Percentiles rank a stretch among this genome's conserved stretches.
Conservation (phyloP, 2,329 filamentous ascomycete genomes). For the Sporothrix sp. region DNA sequence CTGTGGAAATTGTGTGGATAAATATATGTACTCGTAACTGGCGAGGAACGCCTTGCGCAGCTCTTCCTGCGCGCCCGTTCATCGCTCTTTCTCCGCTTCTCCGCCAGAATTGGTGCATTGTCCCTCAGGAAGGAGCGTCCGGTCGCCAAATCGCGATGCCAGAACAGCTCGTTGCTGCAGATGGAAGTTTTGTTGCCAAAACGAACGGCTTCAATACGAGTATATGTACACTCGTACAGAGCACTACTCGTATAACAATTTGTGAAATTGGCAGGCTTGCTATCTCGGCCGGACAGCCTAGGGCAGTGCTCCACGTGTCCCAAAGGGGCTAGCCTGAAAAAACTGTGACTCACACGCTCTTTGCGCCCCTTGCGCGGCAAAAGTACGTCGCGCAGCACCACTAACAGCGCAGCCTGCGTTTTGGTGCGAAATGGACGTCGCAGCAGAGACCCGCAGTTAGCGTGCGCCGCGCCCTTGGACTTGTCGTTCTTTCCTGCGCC, state of each 20-base stretch:
- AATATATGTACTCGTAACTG: background rate
- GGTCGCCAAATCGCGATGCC: too few relatives aligned
- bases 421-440: background rate
- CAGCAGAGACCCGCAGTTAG: too few relatives aligned
- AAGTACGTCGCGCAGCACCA: background rate
- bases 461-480: slow-evolving; percentile 7
- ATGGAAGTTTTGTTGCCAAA: too few relatives aligned
- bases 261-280: too few relatives aligned
- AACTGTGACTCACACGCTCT: slow-evolving; percentile 13
- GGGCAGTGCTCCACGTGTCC: background rate
- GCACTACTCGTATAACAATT: too few relatives aligned
- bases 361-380: background rate
- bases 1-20: background rate
- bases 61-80: background rate
- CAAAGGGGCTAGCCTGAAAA: background rate
- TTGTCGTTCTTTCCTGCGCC: slow-evolving; percentile 3
- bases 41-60: background rate
- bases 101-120: too few relatives aligned
- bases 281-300: slow-evolving; percentile 10
- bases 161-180: too few relatives aligned
- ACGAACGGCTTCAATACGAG: too few relatives aligned
- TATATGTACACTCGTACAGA: too few relatives aligned
- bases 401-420: background rate
- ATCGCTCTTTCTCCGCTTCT: too few relatives aligned
- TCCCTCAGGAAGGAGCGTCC: too few relatives aligned